Conservation (phyloP, 2,329 filamentous ascomycete genomes). For the Alternaria gansuensis region DNA sequence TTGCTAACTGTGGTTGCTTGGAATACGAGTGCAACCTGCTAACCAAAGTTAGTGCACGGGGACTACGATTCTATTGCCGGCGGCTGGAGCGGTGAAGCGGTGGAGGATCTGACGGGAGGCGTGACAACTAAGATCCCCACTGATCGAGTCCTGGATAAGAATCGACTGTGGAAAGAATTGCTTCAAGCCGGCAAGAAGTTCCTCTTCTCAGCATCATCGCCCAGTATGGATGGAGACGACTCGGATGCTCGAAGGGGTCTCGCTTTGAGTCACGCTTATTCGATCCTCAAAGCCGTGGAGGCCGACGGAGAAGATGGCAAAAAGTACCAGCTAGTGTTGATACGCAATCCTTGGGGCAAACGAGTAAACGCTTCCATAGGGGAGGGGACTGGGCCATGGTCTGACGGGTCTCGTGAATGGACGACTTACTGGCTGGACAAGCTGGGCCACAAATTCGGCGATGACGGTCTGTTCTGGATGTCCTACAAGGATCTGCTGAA, state of each 20-base stretch:
- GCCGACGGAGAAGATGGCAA: slow-evolving; percentile 56
- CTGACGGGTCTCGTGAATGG: slow-evolving; percentile 84
- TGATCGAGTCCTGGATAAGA: slow-evolving; percentile 76
- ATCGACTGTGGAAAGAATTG: slow-evolving; percentile 85
- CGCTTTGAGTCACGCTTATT: slow-evolving; percentile 62
- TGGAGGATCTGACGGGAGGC: slow-evolving; percentile 70
- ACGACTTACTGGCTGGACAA: slow-evolving; percentile 78
- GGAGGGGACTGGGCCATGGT: slow-evolving; percentile 84
- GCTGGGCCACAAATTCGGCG: slow-evolving; percentile 75
- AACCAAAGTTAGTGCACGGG: slow-evolving; percentile 67
- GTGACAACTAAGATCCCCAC: slow-evolving; percentile 73
- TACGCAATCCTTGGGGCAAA: slow-evolving; percentile 81
- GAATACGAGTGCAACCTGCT: neutral
- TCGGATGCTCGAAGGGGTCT: slow-evolving; percentile 62
- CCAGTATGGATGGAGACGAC: slow-evolving; percentile 67
- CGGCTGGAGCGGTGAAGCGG: slow-evolving; percentile 65
- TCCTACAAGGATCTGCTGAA: slow-evolving; percentile 66
- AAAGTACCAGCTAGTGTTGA: slow-evolving; percentile 65
- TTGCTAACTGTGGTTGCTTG: neutral
- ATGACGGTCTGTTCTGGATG: slow-evolving; percentile 74
- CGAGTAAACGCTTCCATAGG: slow-evolving; percentile 51
- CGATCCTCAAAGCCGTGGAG: slow-evolving; percentile 65
- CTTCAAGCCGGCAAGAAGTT: slow-evolving; percentile 78
- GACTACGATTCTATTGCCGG: slow-evolving; percentile 79
- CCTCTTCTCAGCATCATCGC: slow-evolving; percentile 68